Evolutionary conservation across 1,284 basidiomycete genomes (phyloP).

Genomic region (Ceratorhiza oryzae-sativae): DNA sequence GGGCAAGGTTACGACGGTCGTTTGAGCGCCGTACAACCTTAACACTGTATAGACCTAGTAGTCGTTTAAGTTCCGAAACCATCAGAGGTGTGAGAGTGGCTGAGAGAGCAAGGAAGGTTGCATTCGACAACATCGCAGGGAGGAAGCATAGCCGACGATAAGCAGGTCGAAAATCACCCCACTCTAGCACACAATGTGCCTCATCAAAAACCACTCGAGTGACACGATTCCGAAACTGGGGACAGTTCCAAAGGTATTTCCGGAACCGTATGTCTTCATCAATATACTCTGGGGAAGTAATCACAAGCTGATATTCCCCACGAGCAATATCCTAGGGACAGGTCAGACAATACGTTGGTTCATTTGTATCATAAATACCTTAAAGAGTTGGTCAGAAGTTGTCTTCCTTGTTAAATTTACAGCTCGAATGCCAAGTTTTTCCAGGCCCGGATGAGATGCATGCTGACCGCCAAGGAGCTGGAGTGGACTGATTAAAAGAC

Average conservation of each 20-base stretch:
- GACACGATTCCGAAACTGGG: neutral
- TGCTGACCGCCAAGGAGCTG: conserved; percentile 17
- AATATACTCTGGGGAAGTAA: conserved; percentile 16
- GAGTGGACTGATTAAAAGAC: conserved; percentile 1
- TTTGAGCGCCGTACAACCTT: too few species aligned
- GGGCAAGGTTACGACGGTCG: too few species aligned
- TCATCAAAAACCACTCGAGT: neutral
- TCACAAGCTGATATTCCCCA: neutral
- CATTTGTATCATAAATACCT: neutral
- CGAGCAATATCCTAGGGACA: neutral
- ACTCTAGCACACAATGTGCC: conserved; percentile 3
- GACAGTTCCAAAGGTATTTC: neutral
- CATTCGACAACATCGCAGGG: neutral
- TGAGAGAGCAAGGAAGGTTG: neutral
- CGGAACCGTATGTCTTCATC: conserved; percentile 1
- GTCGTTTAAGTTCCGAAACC: too few species aligned
- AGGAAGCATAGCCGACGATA: neutral
- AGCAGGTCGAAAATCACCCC: conserved; percentile 9
- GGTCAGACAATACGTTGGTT: neutral
- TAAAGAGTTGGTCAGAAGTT: neutral
- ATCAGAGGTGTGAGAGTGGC: conserved; percentile 3
- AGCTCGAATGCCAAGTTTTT: neutral
- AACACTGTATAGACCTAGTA: too few species aligned
- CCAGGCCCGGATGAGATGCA: neutral
- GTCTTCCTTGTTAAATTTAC: conserved; percentile 16